Evolutionary conservation across 495 filamentous ascomycete species (phyloP).

Genomic region (Parachaetomium inaequale): DNA sequence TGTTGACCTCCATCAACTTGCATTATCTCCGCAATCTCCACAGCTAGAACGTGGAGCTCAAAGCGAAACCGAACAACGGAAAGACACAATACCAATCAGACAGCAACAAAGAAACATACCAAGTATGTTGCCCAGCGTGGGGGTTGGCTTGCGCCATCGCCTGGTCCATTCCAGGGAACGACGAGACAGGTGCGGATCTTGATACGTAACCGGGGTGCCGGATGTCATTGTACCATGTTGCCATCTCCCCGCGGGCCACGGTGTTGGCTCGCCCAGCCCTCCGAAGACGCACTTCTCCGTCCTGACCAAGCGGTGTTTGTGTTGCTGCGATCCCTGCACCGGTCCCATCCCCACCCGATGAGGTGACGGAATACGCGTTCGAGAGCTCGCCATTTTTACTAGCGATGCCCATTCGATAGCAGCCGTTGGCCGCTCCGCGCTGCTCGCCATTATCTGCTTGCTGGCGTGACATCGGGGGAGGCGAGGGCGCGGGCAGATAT

Average conservation of each 20-base stretch:
- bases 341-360: background rate
- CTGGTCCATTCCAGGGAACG: background rate
- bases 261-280: background rate
- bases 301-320: background rate
- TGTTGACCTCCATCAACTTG: background rate
- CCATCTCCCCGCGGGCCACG: background rate
- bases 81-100: background rate
- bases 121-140: background rate
- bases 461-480: background rate
- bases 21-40: slow-evolving; percentile 17
- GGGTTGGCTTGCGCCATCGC: slow-evolving; percentile 5
- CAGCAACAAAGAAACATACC: background rate
- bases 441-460: background rate
- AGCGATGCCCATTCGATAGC: slow-evolving; percentile 5
- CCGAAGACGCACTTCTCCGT: background rate
- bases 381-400: slow-evolving; percentile 16
- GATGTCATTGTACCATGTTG: background rate
- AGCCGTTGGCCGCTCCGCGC: background rate
- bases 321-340: background rate
- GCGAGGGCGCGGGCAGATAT: slow-evolving; percentile 1
- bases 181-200: too few relatives aligned
- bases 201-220: background rate
- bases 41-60: background rate
- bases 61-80: slow-evolving; percentile 9
- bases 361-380: slow-evolving; percentile 10